Conservation (phyloP, 148 eudicot species). For the Silene uniflora region DNA sequence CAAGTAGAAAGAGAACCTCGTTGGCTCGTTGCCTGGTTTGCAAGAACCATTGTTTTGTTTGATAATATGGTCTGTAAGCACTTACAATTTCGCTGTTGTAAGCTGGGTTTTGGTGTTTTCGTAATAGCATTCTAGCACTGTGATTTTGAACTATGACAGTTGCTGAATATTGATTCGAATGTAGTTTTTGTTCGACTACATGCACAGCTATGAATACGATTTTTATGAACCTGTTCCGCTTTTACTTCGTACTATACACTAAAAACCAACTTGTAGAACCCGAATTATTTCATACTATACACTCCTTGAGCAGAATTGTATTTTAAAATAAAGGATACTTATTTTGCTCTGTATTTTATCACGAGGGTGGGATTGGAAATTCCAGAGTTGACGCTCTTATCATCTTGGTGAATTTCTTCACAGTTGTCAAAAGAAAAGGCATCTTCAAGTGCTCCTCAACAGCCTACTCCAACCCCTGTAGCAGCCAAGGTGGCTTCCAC, state of each 20-base stretch:
- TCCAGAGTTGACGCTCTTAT: constrained; percentile 1
- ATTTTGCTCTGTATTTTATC: neutral
- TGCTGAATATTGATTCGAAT: neutral
- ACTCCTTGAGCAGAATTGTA: neutral
- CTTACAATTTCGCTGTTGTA: neutral
- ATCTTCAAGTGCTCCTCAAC: constrained; percentile 29
- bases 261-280: no score
- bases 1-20: neutral
- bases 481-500: constrained; percentile 31
- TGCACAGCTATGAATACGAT: neutral
- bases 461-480: constrained; percentile 34
- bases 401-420: neutral
- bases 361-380: neutral
- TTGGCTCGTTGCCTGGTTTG: neutral
- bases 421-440: constrained; percentile 54
- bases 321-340: neutral
- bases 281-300: neutral
- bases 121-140: no score
- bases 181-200: neutral
- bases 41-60: neutral
- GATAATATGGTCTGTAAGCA: no score
- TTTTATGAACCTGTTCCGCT: neutral
- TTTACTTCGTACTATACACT: neutral
- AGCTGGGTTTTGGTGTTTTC: no score
- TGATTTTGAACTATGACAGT: no score